Conservation (phyloP, 805 yeast genomes). For the Cyberlindnera mississippiensis region DNA sequence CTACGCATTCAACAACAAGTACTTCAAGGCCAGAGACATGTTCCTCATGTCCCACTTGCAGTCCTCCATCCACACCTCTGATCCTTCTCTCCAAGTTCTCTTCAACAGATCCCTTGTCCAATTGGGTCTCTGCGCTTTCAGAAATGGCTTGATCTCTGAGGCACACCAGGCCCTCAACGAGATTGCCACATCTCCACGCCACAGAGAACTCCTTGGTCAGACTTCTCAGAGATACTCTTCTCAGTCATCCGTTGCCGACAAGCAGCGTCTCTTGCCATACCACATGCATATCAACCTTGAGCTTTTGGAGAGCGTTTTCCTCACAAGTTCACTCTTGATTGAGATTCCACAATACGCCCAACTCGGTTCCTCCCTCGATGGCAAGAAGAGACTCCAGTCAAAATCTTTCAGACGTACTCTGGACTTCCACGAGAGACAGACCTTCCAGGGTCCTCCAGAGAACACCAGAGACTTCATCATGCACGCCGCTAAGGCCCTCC, state of each 20-base stretch:
- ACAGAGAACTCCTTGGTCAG: slow-evolving; percentile 92
- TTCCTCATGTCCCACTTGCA: slow-evolving; percentile 83
- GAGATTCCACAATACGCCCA: slow-evolving; percentile 92
- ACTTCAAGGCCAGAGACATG: slow-evolving; percentile 82
- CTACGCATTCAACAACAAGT: slow-evolving; percentile 84
- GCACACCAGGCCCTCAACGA: slow-evolving; percentile 85
- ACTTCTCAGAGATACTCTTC: slow-evolving; percentile 68
- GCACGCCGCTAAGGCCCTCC: slow-evolving; percentile 86
- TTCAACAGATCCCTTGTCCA: slow-evolving; percentile 96
- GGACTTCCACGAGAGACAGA: slow-evolving; percentile 91
- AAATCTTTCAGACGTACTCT: slow-evolving; percentile 88
- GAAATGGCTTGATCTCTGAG: slow-evolving; percentile 80
- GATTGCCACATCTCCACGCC: slow-evolving; percentile 77
- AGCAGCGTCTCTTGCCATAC: slow-evolving; percentile 87
- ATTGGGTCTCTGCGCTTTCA: slow-evolving; percentile 93
- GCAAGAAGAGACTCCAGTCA: slow-evolving; percentile 60
- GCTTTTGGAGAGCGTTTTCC: slow-evolving; percentile 87
- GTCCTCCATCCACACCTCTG: slow-evolving; percentile 77
- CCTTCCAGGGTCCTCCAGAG: slow-evolving; percentile 97
- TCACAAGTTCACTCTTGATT: slow-evolving; percentile 82
- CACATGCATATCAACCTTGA: slow-evolving; percentile 98
- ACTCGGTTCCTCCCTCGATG: slow-evolving; percentile 47
- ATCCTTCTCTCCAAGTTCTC: slow-evolving; percentile 80
- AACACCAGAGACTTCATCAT: slow-evolving; percentile 90
- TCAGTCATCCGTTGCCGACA: slow-evolving; percentile 52